phyloP scores from a whole-genome alignment of 306 rosid genomes.

The Prunus armeniaca region DNA sequence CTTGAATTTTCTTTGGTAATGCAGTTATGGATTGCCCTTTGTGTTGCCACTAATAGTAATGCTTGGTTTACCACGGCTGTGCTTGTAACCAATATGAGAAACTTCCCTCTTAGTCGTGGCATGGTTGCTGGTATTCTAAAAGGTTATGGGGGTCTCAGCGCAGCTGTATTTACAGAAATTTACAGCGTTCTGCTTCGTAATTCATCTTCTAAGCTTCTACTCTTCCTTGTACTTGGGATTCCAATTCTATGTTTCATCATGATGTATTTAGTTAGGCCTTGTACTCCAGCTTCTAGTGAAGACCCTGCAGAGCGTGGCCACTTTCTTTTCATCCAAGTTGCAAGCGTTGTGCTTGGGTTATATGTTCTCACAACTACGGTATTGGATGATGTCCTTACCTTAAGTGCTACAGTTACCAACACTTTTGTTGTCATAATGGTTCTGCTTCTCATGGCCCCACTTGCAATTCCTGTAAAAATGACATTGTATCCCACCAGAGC shows the following conservation, averaged over 20 bases:
- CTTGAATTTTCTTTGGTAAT: background rate
- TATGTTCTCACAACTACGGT: constrained; percentile 58
- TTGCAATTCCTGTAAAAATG: constrained; percentile 76
- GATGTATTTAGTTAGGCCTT: constrained; percentile 69
- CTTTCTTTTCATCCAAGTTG: constrained; percentile 59
- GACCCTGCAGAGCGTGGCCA: constrained; percentile 45
- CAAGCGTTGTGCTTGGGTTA: constrained; percentile 60
- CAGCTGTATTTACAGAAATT: constrained; percentile 68
- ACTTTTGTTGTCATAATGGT: constrained; percentile 46
- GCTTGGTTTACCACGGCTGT: constrained; percentile 76
- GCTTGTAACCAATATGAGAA: constrained; percentile 86
- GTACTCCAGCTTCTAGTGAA: constrained; percentile 66
- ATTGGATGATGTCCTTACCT: constrained; percentile 23
- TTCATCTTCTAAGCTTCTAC: constrained; percentile 55
- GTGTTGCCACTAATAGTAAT: constrained; percentile 62
- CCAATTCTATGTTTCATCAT: constrained; percentile 54
- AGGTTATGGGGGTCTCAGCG: constrained; percentile 75
- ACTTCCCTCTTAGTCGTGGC: constrained; percentile 71
- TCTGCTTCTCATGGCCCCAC: constrained; percentile 73
- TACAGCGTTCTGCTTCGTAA: constrained; percentile 50
- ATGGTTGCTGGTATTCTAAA: constrained; percentile 73
- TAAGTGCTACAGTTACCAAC: constrained; percentile 29
- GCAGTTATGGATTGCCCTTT: constrained; percentile 71
- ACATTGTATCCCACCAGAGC: constrained; percentile 44
- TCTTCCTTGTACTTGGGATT: constrained; percentile 63